A percentile compares a stretch with the other conserved stretches of the same genome.
phyloP scores from a whole-genome alignment of 805 yeast species.

The Candida anglica region DNA sequence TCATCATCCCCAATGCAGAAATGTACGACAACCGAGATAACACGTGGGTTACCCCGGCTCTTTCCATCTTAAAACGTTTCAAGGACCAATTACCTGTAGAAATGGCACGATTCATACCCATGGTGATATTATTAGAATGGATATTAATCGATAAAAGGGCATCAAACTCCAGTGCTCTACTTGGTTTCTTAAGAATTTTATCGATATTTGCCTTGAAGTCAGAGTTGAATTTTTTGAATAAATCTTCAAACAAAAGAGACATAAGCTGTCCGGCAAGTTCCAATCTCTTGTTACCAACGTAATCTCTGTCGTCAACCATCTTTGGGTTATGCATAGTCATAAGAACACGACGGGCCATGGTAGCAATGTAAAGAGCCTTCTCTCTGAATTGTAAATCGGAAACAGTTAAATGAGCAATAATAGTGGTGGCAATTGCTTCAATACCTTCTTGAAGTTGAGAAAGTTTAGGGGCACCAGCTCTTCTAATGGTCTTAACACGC shows the following conservation, averaged over 20 bases:
- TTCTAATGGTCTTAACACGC: slow-evolving; percentile 87
- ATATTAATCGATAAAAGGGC: slow-evolving; percentile 86
- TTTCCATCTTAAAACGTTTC: slow-evolving; percentile 98
- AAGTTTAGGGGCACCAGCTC: slow-evolving; percentile 77
- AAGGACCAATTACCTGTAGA: slow-evolving; percentile 99
- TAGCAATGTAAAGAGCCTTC: slow-evolving; percentile 89
- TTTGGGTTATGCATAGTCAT: slow-evolving; percentile 93
- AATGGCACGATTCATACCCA: slow-evolving; percentile 92
- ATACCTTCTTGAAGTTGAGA: slow-evolving; percentile 88
- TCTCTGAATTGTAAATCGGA: slow-evolving; percentile 83
- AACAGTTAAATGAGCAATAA: slow-evolving; percentile 91
- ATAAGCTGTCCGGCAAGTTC: slow-evolving; percentile 97
- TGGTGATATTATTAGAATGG: slow-evolving; percentile 89
- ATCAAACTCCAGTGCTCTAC: slow-evolving; percentile 92
- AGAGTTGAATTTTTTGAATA: slow-evolving; percentile 91
- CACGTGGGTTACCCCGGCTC: slow-evolving; percentile 99
- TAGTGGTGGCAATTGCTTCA: slow-evolving; percentile 93
- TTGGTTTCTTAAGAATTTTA: slow-evolving; percentile 88
- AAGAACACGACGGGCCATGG: slow-evolving; percentile 94
- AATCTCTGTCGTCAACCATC: slow-evolving; percentile 98
- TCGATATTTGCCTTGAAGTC: slow-evolving; percentile 95
- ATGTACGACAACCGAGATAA: slow-evolving; percentile 87
- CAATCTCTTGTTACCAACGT: slow-evolving; percentile 95
- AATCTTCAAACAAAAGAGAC: slow-evolving; percentile 92
- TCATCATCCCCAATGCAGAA: slow-evolving; percentile 98